phyloP scores from a whole-genome alignment of 208 protist genomes.

The Trichomonas tenax region DNA sequence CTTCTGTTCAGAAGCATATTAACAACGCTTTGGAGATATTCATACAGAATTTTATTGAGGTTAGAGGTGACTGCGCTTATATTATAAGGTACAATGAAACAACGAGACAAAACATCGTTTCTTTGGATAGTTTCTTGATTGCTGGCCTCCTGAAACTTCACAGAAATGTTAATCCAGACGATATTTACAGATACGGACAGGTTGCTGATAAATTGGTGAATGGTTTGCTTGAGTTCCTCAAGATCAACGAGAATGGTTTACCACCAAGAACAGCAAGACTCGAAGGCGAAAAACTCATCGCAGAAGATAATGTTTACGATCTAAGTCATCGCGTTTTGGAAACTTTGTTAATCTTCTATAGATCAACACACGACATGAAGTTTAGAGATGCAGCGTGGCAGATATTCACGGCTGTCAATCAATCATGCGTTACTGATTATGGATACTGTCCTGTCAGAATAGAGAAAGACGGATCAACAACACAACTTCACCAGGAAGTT shows the following conservation, averaged over 20 bases:
- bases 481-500: not conserved
- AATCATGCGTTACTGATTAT: not conserved
- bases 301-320: not conserved
- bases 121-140: not conserved
- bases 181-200: not conserved
- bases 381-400: not conserved
- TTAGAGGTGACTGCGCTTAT: not conserved
- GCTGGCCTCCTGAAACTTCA: not conserved
- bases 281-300: not conserved
- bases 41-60: not conserved
- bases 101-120: not conserved
- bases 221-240: not conserved
- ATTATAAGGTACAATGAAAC: not conserved
- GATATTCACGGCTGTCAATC: not conserved
- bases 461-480: not conserved
- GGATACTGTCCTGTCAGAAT: not conserved
- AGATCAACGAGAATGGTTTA: not conserved
- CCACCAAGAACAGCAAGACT: not conserved
- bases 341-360: not conserved
- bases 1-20: not conserved
- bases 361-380: not conserved
- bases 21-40: not conserved
- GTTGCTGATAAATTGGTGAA: not conserved
- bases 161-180: not conserved
- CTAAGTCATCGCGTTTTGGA: not conserved